phyloP scores from a whole-genome alignment of 331 rosid genomes.

The Erythrophleum ivorense region DNA sequence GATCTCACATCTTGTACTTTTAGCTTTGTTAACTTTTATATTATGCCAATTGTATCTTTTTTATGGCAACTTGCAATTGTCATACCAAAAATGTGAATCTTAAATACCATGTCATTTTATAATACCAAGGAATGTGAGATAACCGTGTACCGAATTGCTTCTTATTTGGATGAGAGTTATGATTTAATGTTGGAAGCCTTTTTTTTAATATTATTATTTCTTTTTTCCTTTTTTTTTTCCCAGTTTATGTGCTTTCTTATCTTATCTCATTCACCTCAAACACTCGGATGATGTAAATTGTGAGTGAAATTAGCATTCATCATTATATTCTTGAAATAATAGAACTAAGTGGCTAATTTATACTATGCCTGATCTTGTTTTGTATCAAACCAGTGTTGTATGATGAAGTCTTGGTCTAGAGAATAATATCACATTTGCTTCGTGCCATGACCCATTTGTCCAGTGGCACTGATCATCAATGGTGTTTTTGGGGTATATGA shows the following conservation, averaged over 20 bases:
- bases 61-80: not conserved
- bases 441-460: not conserved
- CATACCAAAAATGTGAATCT: not conserved
- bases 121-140: not conserved
- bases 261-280: too few species aligned
- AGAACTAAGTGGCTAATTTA: constrained; percentile 1
- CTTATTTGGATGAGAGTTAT: not conserved
- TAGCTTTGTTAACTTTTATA: too few species aligned
- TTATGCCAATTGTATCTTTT: not conserved
- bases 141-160: not conserved
- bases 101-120: not conserved
- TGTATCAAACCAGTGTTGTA: not conserved
- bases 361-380: constrained; percentile 15
- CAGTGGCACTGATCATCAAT: not conserved
- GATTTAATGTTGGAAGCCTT: not conserved
- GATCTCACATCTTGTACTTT: not conserved
- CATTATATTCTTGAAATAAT: not conserved
- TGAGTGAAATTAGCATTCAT: not conserved
- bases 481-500: constrained; percentile 3
- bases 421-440: not conserved
- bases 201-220: not conserved
- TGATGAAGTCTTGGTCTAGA: not conserved
- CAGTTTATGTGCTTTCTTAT: not conserved
- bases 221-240: not conserved
- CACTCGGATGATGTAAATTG: not conserved